Conservation (phyloP, 1,284 basidiomycete species). For the Boletellus dicymbophilus region DNA sequence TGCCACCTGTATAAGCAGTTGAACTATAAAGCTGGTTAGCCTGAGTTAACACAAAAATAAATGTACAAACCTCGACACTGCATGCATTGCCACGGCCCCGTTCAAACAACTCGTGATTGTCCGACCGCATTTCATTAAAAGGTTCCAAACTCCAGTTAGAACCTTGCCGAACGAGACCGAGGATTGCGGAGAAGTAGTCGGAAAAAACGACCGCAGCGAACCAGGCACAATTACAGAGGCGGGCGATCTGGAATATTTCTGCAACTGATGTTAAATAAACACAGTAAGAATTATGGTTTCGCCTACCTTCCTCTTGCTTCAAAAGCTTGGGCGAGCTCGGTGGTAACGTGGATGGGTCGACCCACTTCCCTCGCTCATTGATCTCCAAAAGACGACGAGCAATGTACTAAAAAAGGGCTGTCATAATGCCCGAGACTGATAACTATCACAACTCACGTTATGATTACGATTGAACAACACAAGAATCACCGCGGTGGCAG, state of each 20-base stretch:
- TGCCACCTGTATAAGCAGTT: slow-evolving; percentile 87
- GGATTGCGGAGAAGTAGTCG: slow-evolving; percentile 75
- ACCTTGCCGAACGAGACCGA: slow-evolving; percentile 71
- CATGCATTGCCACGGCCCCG: slow-evolving; percentile 76
- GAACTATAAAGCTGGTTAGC: slow-evolving; percentile 49
- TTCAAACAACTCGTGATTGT: slow-evolving; percentile 66
- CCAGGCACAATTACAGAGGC: slow-evolving; percentile 78
- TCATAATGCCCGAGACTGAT: neutral
- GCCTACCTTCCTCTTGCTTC: slow-evolving; percentile 62
- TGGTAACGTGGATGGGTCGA: slow-evolving; percentile 47
- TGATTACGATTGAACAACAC: slow-evolving; percentile 85
- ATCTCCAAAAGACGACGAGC: slow-evolving; percentile 75
- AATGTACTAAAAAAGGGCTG: slow-evolving; percentile 60
- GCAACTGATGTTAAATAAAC: neutral
- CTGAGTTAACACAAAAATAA: slow-evolving; percentile 1
- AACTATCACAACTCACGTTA: slow-evolving; percentile 55
- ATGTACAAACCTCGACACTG: slow-evolving; percentile 64
- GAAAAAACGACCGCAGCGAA: slow-evolving; percentile 73
- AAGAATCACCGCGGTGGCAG: slow-evolving; percentile 69
- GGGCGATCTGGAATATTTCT: slow-evolving; percentile 79
- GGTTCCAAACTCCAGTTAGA: slow-evolving; percentile 72
- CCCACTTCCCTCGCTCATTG: slow-evolving; percentile 69
- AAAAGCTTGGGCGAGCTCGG: slow-evolving; percentile 38
- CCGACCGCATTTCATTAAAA: slow-evolving; percentile 67
- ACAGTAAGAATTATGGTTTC: neutral